Evolutionary conservation across 176 grass and related monocot species (phyloP).

Genomic region (Zizania latifolia): DNA sequence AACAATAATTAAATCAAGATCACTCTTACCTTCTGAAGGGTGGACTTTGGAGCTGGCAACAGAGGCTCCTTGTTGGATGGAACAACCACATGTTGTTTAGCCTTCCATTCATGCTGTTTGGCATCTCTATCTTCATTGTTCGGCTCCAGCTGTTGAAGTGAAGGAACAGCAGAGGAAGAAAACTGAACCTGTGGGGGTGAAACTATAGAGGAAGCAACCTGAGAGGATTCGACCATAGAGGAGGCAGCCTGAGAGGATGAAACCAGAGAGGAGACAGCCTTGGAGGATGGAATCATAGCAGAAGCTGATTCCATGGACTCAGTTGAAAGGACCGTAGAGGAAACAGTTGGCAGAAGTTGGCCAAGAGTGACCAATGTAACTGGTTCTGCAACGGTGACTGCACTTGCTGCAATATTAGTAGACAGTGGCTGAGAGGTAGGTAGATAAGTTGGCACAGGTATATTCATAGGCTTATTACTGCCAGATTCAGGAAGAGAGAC

Average conservation of each 20-base stretch:
- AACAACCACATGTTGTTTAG: conserved; percentile 40
- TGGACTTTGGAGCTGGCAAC: conserved; percentile 61
- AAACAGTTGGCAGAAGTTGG: conserved; percentile 51
- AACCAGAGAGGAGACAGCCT: conserved; percentile 3
- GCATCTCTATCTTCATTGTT: conserved; percentile 34
- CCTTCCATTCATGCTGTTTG: conserved; percentile 40
- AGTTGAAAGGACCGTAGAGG: conserved; percentile 16
- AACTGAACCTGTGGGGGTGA: not conserved
- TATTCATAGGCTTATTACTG: conserved; percentile 35
- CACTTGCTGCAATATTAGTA: conserved; percentile 16
- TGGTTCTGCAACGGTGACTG: conserved; percentile 27
- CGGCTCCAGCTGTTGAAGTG: conserved; percentile 12
- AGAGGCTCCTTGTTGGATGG: conserved; percentile 54
- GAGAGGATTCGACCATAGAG: conserved; percentile 21
- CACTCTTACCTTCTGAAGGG: conserved; percentile 51
- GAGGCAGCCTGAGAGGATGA: conserved; percentile 22
- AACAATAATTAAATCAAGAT: not conserved
- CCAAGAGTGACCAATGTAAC: conserved; percentile 48
- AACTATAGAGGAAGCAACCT: conserved; percentile 13
- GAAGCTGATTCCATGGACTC: conserved; percentile 25
- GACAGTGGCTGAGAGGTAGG: conserved; percentile 30
- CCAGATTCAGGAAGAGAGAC: conserved; percentile 24
- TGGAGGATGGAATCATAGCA: conserved; percentile 3
- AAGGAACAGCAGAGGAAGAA: conserved; percentile 27
- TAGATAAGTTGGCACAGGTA: conserved; percentile 36